Conservation (phyloP, 1,139 yeast genomes). For the Zygoascus hellenicus region DNA sequence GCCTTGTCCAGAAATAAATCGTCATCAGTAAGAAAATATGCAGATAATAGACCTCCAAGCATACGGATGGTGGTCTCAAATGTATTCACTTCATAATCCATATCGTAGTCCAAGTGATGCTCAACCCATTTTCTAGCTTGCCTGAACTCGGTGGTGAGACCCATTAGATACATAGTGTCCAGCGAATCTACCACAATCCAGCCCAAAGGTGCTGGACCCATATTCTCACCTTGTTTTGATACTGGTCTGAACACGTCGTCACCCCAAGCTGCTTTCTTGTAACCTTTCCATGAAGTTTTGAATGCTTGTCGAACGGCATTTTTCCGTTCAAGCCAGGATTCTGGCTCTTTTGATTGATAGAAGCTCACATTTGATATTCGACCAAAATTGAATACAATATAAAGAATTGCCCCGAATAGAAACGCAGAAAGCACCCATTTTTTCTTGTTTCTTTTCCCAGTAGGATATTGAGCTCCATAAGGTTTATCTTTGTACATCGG, state of each 20-base stretch:
- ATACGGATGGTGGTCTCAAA: constrained; percentile 92
- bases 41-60: constrained; percentile 87
- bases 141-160: constrained; percentile 55
- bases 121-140: constrained; percentile 73
- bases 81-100: constrained; percentile 72
- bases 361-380: constrained; percentile 3
- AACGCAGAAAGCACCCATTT: constrained; percentile 17
- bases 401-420: constrained; percentile 18
- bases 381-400: constrained; percentile 22
- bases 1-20: constrained; percentile 74
- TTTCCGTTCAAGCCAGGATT: constrained; percentile 43
- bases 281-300: constrained; percentile 73
- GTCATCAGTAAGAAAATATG: constrained; percentile 66
- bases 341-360: constrained; percentile 8
- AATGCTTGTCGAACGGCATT: constrained; percentile 58
- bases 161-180: constrained; percentile 83
- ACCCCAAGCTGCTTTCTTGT: constrained; percentile 80
- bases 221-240: constrained; percentile 56
- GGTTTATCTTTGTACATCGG: constrained; percentile 37
- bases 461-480: constrained; percentile 17
- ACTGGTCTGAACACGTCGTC: constrained; percentile 62
- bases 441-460: constrained; percentile 13
- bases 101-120: constrained; percentile 50
- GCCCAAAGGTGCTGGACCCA: constrained; percentile 80
- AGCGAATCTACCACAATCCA: constrained; percentile 92